These are phyloP conservation scores for Aeschynomene evenia DNA, from an alignment of 306 rosid species.

Conservation along the genomic window DNA sequence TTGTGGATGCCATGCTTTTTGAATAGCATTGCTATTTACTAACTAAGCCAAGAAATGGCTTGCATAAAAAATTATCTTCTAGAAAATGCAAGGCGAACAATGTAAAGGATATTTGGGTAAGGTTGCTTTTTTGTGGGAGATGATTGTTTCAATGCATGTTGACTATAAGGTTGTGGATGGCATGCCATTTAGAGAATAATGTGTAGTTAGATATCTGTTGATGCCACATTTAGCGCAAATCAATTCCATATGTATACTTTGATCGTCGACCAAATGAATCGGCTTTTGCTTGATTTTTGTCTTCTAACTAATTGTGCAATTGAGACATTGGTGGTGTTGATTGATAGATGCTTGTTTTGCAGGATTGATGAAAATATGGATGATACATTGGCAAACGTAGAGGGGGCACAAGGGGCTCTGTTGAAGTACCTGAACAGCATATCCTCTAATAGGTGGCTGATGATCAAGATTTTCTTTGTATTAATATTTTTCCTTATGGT, in stretches of 20 bases:
- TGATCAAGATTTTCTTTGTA: slow-evolving; percentile 99
- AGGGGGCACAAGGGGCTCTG: slow-evolving; percentile 93
- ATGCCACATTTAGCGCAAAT: too few species aligned
- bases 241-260: background rate
- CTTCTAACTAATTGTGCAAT: slow-evolving; percentile 12
- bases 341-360: slow-evolving; percentile 11
- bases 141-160: background rate
- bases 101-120: background rate
- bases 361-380: slow-evolving; percentile 99
- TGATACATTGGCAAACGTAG: slow-evolving; percentile 89
- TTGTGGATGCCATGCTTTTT: slow-evolving; percentile 7
- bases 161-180: background rate
- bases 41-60: background rate
- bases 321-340: slow-evolving; percentile 25
- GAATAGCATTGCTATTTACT: background rate
- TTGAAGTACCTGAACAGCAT: slow-evolving; percentile 93
- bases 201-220: background rate
- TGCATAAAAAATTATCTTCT: background rate
- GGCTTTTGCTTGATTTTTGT: slow-evolving; percentile 7
- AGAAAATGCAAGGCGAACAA: background rate
- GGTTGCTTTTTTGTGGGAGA: background rate
- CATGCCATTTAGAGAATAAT: background rate
- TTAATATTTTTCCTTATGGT: slow-evolving; percentile 90
- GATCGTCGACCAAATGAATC: slow-evolving; percentile 13
- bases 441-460: slow-evolving; percentile 98